Conservation (phyloP, 805 yeast genomes). For the Yarrowia sp. region DNA sequence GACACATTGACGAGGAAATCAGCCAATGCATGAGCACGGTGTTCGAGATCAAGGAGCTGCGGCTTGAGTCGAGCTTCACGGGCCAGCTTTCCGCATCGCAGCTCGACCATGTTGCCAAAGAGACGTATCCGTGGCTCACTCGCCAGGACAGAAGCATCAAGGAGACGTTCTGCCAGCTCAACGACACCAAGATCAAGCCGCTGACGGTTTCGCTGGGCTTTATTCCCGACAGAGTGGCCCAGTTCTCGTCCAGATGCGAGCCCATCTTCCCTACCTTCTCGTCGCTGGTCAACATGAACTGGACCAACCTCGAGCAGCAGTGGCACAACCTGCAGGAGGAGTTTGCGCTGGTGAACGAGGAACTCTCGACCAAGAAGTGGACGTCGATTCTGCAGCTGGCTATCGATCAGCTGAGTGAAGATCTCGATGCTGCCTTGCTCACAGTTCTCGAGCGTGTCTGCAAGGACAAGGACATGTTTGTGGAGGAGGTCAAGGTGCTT, state of each 20-base stretch:
- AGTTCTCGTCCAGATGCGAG: conserved; percentile 30
- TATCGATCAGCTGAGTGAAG: conserved; percentile 2
- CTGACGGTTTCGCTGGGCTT: conserved; percentile 32
- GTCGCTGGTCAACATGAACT: conserved; percentile 27
- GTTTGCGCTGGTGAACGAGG: conserved; percentile 29
- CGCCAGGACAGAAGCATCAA: conserved; percentile 30
- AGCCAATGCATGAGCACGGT: conserved; percentile 29
- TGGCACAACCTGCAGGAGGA: conserved; percentile 29
- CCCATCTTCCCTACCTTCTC: conserved; percentile 32
- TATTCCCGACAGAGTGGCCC: conserved; percentile 32
- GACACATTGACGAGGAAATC: conserved; percentile 34
- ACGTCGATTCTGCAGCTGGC: conserved; percentile 25
- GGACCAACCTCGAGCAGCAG: conserved; percentile 29
- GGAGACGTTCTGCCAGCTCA: conserved; percentile 29
- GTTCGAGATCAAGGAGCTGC: conserved; percentile 32
- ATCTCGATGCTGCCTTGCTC: background rate
- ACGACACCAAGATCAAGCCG: conserved; percentile 30
- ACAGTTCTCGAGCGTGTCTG: background rate
- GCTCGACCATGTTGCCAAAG: conserved; percentile 15
- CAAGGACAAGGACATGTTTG: background rate
- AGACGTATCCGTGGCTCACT: conserved; percentile 31
- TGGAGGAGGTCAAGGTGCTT: background rate
- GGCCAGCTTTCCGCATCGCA: conserved; percentile 16
- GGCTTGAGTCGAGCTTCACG: background rate
- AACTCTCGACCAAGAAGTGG: conserved; percentile 33